Evolutionary conservation across 2,329 filamentous ascomycete species (phyloP).

Genomic region (Pseudogymnoascus sp.): DNA sequence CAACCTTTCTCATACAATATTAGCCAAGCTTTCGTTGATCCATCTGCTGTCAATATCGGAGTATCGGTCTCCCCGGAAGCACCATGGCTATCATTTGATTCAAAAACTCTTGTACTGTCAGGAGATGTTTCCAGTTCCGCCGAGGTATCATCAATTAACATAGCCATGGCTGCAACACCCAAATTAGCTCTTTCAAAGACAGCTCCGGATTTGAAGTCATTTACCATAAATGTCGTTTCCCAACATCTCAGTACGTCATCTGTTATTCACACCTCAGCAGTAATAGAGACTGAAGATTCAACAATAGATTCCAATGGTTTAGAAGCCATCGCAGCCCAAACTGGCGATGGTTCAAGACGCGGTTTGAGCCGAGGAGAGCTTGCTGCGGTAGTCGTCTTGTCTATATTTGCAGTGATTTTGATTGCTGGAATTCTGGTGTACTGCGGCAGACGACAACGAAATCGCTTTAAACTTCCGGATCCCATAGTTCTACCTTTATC

Average conservation of each 20-base stretch:
- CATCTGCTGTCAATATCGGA: conserved; percentile 19
- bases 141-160: conserved; percentile 14
- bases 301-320: not conserved
- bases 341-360: not conserved
- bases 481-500: not conserved
- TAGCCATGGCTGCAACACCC: conserved; percentile 22
- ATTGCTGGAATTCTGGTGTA: not conserved
- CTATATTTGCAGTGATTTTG: not conserved
- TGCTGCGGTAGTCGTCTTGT: not conserved
- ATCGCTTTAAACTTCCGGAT: not conserved
- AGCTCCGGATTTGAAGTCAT: conserved; percentile 15
- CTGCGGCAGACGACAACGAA: not conserved
- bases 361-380: not conserved
- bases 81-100: conserved; percentile 24
- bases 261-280: conserved; percentile 6
- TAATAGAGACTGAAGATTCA: conserved; percentile 1
- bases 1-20: conserved; percentile 21
- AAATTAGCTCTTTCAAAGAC: conserved; percentile 13
- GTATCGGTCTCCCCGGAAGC: conserved; percentile 15
- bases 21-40: conserved; percentile 19
- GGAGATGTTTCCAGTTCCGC: conserved; percentile 20
- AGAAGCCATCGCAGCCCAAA: conserved; percentile 1
- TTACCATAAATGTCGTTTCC: conserved; percentile 16
- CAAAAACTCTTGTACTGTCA: conserved; percentile 18
- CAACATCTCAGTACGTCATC: not conserved